A percentile compares a stretch with the other conserved stretches of the same genome.
Evolutionary conservation across 441 rosid species (phyloP).

Genomic region (Brassica balearica): DNA sequence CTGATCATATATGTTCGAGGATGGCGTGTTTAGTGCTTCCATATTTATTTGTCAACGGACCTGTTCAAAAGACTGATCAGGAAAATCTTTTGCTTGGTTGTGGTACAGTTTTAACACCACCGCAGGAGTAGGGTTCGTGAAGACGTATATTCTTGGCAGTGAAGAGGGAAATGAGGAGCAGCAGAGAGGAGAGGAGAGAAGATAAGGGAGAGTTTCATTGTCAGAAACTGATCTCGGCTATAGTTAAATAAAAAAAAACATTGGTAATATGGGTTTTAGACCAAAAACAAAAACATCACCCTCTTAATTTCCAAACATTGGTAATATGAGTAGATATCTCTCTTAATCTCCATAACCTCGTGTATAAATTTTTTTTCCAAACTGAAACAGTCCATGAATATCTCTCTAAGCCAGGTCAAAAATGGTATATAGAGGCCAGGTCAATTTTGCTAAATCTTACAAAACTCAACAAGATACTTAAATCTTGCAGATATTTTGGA

Average conservation of each 20-base stretch:
- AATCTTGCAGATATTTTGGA: not conserved
- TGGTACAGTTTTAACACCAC: constrained; percentile 43
- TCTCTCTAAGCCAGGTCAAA: not conserved
- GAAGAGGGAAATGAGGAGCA: constrained; percentile 26
- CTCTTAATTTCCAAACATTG: not conserved
- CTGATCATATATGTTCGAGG: no score
- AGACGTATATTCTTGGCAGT: constrained; percentile 25
- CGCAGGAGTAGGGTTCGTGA: constrained; percentile 34
- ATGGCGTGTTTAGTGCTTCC: no score
- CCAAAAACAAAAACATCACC: not conserved
- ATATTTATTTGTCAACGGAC: not conserved
- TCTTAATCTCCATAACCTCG: not conserved
- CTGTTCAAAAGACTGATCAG: constrained; percentile 9
- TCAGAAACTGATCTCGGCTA: no score
- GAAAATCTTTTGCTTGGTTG: constrained; percentile 4
- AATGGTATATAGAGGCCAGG: not conserved
- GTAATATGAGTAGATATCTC: no score
- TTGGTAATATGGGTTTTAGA: not conserved
- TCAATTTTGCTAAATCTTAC: not conserved
- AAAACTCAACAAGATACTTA: no score
- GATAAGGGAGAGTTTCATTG: constrained; percentile 13
- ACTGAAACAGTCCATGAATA: not conserved
- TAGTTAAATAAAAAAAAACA: not conserved
- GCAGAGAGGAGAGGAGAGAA: constrained; percentile 9
- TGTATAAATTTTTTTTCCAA: not conserved